Percentiles rank a stretch among this genome's conserved stretches.
Evolutionary conservation across 352 stramenopile genomes (phyloP).

Genomic region (Pythium angustatum): DNA sequence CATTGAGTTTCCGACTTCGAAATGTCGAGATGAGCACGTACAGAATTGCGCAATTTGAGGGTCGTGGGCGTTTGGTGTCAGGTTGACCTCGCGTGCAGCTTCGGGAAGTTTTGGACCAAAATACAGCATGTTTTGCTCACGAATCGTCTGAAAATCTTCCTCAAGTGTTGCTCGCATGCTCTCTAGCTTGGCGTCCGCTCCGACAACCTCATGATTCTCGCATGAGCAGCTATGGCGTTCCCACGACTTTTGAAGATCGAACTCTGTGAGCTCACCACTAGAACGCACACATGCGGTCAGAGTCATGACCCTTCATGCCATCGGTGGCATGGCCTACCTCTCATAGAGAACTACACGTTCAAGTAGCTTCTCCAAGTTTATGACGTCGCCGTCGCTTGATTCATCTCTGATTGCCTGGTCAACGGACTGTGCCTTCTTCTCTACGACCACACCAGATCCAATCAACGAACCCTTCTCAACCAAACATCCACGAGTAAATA

Average conservation of each 20-base stretch:
- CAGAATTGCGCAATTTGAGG: constrained; percentile 12
- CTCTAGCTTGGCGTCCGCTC: constrained; percentile 14
- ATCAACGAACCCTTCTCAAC: no score
- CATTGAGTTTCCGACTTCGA: background rate
- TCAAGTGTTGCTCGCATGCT: constrained; percentile 7
- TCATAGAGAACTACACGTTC: constrained; percentile 21
- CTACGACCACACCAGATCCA: background rate
- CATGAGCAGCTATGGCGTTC: constrained; percentile 3
- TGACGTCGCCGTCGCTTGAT: background rate
- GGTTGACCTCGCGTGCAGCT: background rate
- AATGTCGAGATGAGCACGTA: background rate
- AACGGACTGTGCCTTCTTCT: background rate
- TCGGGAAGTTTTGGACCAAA: constrained; percentile 11
- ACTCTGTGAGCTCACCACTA: constrained; percentile 21
- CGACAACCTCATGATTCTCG: constrained; percentile 7
- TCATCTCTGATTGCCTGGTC: background rate
- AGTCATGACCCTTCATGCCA: no score
- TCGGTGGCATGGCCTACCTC: constrained; percentile 3
- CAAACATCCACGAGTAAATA: background rate
- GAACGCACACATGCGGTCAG: no score
- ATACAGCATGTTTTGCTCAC: constrained; percentile 3
- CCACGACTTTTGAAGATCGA: constrained; percentile 28
- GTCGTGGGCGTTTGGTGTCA: background rate
- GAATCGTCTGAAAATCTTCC: constrained; percentile 12
- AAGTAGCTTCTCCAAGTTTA: constrained; percentile 18